Evolutionary conservation across 306 rosid species (phyloP).

Genomic region (Vigna angularis): DNA sequence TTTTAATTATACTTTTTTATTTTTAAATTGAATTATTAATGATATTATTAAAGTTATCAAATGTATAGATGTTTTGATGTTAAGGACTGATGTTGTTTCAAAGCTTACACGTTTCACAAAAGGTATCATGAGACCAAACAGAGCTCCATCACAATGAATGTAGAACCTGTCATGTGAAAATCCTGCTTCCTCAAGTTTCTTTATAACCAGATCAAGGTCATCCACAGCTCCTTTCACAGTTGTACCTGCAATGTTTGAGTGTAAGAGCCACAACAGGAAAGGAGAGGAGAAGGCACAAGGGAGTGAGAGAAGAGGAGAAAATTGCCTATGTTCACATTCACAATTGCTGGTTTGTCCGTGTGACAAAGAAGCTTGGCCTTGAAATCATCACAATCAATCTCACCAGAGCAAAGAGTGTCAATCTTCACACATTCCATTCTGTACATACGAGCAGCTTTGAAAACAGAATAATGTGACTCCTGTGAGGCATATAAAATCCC

Average conservation of each 20-base stretch:
- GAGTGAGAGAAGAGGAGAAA: background rate
- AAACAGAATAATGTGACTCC: slow-evolving; percentile 27
- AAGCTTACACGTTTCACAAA: slow-evolving; percentile 20
- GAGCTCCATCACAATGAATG: slow-evolving; percentile 27
- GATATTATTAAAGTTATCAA: too few species aligned
- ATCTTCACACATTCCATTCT: slow-evolving; percentile 32
- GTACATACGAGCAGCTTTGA: slow-evolving; percentile 27
- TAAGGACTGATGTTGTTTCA: background rate
- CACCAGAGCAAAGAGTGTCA: slow-evolving; percentile 28
- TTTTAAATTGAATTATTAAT: too few species aligned
- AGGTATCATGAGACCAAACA: slow-evolving; percentile 30
- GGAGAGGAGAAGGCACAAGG: background rate
- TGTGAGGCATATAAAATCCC: slow-evolving; percentile 26
- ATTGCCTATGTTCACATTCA: slow-evolving; percentile 23
- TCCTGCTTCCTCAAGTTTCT: slow-evolving; percentile 22
- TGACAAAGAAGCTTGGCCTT: slow-evolving; percentile 31
- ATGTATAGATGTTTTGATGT: too few species aligned
- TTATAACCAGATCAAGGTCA: slow-evolving; percentile 22
- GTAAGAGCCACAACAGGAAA: background rate
- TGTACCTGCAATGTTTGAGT: slow-evolving; percentile 9
- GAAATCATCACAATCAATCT: slow-evolving; percentile 23
- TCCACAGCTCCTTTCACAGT: slow-evolving; percentile 31
- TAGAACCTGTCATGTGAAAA: slow-evolving; percentile 22
- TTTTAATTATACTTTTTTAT: too few species aligned
- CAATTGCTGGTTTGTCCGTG: slow-evolving; percentile 26